A percentile compares a stretch with the other conserved stretches of the same genome.
phyloP scores from a whole-genome alignment of 2,329 filamentous ascomycete species.

The Byssoonygena ceratinophila region DNA sequence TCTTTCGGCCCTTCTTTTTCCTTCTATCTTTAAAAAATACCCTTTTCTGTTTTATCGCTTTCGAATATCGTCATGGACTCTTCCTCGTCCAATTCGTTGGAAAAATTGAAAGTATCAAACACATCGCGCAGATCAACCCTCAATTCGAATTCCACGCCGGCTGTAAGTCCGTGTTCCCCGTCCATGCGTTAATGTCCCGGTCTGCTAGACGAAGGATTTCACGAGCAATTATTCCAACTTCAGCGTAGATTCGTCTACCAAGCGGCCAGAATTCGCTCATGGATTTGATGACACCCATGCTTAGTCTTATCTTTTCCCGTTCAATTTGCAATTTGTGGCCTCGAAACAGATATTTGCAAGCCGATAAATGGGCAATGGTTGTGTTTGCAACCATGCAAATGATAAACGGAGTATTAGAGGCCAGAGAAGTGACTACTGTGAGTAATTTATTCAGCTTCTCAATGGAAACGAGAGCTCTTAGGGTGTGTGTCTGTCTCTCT shows the following conservation, averaged over 20 bases:
- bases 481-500: slow-evolving; percentile 30
- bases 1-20: too few relatives aligned
- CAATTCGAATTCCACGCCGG: background rate
- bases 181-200: slow-evolving; percentile 4
- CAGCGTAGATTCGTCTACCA: slow-evolving; percentile 27
- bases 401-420: slow-evolving; percentile 32
- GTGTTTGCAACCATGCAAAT: slow-evolving; percentile 35
- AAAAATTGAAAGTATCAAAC: background rate
- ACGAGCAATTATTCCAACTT: slow-evolving; percentile 33
- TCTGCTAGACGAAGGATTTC: slow-evolving; percentile 21
- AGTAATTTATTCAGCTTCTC: slow-evolving; percentile 31
- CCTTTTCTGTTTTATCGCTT: too few relatives aligned
- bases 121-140: background rate
- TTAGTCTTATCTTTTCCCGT: slow-evolving; percentile 33
- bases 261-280: slow-evolving; percentile 30
- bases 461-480: slow-evolving; percentile 29
- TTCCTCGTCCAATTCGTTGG: background rate
- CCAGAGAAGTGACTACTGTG: slow-evolving; percentile 27
- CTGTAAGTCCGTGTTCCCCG: background rate
- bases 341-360: slow-evolving; percentile 30
- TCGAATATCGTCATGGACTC: background rate
- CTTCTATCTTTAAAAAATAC: too few relatives aligned
- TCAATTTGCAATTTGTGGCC: slow-evolving; percentile 26
- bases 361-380: slow-evolving; percentile 50
- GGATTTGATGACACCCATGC: slow-evolving; percentile 31